Conservation (phyloP, 331 rosid genomes). For the Malus hybrid region DNA sequence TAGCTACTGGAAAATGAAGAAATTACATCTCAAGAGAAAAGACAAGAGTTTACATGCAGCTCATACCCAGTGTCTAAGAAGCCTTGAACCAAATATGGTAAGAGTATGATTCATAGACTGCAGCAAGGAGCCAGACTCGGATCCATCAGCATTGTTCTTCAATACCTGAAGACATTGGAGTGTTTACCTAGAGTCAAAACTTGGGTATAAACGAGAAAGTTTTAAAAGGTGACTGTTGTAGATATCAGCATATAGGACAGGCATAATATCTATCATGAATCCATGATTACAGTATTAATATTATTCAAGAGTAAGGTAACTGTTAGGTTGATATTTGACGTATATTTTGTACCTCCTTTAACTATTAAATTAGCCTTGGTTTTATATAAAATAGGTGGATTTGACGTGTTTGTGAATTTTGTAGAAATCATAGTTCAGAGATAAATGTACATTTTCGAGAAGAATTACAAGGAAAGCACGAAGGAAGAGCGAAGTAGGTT, state of each 20-base stretch:
- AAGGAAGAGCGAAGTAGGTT: too few species aligned
- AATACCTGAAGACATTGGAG: constrained; percentile 49
- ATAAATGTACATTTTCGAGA: too few species aligned
- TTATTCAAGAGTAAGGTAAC: neutral
- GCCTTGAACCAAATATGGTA: constrained; percentile 88
- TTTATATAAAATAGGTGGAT: too few species aligned
- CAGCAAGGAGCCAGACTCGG: constrained; percentile 83
- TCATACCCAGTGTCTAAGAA: constrained; percentile 87
- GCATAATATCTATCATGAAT: neutral
- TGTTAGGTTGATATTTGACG: too few species aligned
- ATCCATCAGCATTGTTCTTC: constrained; percentile 74
- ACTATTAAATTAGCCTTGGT: too few species aligned
- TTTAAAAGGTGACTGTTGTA: neutral
- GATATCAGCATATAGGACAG: neutral
- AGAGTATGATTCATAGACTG: constrained; percentile 77
- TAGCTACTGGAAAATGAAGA: constrained; percentile 13
- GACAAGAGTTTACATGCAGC: neutral
- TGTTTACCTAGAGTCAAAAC: constrained; percentile 9
- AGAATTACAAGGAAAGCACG: too few species aligned
- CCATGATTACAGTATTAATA: neutral
- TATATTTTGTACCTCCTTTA: too few species aligned
- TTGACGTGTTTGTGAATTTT: too few species aligned
- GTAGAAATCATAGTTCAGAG: too few species aligned
- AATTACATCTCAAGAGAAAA: constrained; percentile 8
- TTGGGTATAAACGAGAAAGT: neutral